These are phyloP conservation scores for Austropuccinia psidii DNA, from an alignment of 1,284 basidiomycete species.

Conservation along the genomic window DNA sequence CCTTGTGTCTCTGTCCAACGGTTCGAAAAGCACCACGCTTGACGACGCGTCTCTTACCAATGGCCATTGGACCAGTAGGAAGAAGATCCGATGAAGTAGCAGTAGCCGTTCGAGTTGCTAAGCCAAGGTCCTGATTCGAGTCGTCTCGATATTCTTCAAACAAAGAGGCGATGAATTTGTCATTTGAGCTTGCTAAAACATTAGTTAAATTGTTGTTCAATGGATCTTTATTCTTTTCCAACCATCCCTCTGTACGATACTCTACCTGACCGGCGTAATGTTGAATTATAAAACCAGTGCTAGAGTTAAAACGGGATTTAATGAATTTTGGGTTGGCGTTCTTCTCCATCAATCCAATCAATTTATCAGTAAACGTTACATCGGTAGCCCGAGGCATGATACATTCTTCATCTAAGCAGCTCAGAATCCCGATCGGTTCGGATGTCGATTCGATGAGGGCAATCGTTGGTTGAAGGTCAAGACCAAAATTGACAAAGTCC, in stretches of 20 bases:
- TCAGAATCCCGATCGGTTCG: constrained; percentile 75
- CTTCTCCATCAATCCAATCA: constrained; percentile 58
- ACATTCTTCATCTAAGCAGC: constrained; percentile 93
- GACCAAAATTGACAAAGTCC: constrained; percentile 97
- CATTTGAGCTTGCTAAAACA: constrained; percentile 72
- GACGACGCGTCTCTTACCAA: constrained; percentile 56
- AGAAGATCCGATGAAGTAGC: constrained; percentile 54
- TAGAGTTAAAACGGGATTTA: constrained; percentile 69
- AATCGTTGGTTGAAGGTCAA: constrained; percentile 96
- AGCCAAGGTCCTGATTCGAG: constrained; percentile 46
- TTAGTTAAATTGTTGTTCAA: constrained; percentile 92
- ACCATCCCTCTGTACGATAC: constrained; percentile 91
- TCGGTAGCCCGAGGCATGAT: constrained; percentile 99
- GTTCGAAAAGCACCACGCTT: constrained; percentile 98
- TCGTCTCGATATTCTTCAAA: constrained; percentile 70
- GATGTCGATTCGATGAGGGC: constrained; percentile 80
- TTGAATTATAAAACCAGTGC: constrained; percentile 80
- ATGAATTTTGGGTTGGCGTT: constrained; percentile 62
- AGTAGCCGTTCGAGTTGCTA: constrained; percentile 45
- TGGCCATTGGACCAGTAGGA: constrained; percentile 47
- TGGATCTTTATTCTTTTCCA: constrained; percentile 99
- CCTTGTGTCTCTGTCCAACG: constrained; percentile 89
- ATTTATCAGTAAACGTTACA: constrained; percentile 86
- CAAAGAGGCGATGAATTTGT: constrained; percentile 70
- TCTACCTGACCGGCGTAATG: constrained; percentile 98